Percentiles rank a stretch among this genome's conserved stretches.
Conservation (phyloP, 768 basidiomycete genomes). For the Vararia minispora region DNA sequence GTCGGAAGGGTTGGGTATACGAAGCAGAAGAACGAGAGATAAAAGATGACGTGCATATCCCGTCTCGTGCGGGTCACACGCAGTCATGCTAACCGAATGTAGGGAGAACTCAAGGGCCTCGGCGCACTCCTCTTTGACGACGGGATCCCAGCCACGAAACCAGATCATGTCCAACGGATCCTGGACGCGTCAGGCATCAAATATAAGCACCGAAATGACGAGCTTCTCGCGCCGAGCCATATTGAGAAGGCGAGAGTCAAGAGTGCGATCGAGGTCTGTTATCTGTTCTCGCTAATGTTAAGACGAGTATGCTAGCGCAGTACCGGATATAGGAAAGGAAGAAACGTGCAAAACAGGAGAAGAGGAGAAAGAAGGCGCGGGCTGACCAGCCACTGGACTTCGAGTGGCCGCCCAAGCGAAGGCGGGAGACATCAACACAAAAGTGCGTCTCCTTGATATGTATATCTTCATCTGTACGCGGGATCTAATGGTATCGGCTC, state of each 20-base stretch:
- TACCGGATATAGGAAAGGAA: conserved; percentile 9
- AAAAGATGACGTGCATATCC: conserved; percentile 18
- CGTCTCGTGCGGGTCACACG: neutral
- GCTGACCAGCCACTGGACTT: conserved; percentile 25
- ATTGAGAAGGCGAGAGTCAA: conserved; percentile 57
- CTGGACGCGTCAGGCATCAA: conserved; percentile 50
- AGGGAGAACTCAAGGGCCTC: conserved; percentile 41
- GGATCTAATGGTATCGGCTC: conserved; percentile 1
- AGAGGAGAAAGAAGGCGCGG: conserved; percentile 12
- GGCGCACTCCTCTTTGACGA: conserved; percentile 37
- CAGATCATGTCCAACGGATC: conserved; percentile 41
- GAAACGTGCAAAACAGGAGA: conserved; percentile 15
- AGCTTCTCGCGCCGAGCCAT: conserved; percentile 52
- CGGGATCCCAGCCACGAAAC: conserved; percentile 27
- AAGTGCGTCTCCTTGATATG: conserved; percentile 30
- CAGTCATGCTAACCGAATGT: conserved; percentile 6
- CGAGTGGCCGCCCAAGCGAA: conserved; percentile 57
- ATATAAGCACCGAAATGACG: conserved; percentile 69
- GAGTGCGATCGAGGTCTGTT: conserved; percentile 37
- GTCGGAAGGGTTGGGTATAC: conserved; percentile 33
- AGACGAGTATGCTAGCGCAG: neutral
- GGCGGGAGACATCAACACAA: conserved; percentile 50
- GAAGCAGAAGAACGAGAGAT: conserved; percentile 34
- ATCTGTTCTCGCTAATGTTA: neutral
- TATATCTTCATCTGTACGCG: neutral